A percentile compares a stretch with the other conserved stretches of the same genome.
These are phyloP conservation scores for Lactuca sativa DNA, from an alignment of 129 eudicot genomes.

Conservation along the genomic window DNA sequence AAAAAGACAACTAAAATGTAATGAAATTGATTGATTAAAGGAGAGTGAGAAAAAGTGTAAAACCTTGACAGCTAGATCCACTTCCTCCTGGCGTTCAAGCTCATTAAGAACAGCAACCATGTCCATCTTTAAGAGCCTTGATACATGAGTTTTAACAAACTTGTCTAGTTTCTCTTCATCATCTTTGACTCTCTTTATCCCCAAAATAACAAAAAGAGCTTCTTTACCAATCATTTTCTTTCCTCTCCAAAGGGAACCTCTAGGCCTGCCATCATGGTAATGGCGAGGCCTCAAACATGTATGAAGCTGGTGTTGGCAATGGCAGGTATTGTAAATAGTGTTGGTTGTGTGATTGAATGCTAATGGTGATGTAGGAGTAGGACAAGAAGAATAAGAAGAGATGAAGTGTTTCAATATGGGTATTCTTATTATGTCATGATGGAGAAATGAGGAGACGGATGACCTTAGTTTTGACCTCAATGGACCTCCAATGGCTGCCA, in stretches of 20 bases:
- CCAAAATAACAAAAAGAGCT: constrained; percentile 76
- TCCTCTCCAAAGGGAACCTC: constrained; percentile 96
- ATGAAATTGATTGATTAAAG: neutral
- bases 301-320: constrained; percentile 2
- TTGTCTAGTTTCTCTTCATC: constrained; percentile 65
- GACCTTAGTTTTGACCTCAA: constrained; percentile 32
- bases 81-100: constrained; percentile 90
- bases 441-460: constrained; percentile 10
- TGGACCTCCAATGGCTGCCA: constrained; percentile 34
- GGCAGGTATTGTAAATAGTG: neutral
- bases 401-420: constrained; percentile 27
- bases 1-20: constrained; percentile 1
- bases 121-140: constrained; percentile 85
- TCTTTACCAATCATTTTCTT: constrained; percentile 90
- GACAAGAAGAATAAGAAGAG: constrained; percentile 8
- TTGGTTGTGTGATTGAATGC: constrained; percentile 7
- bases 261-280: constrained; percentile 90
- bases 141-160: constrained; percentile 72
- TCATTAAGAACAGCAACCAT: constrained; percentile 78
- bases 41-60: constrained; percentile 7
- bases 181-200: constrained; percentile 68
- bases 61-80: constrained; percentile 82
- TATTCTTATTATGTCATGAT: constrained; percentile 23
- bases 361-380: constrained; percentile 7
- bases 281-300: constrained; percentile 15